Evolutionary conservation across 1,139 yeast genomes (phyloP), one percentile per base, ranked within the genome.

Genomic region (Wickerhamomyces sp.): DNA sequence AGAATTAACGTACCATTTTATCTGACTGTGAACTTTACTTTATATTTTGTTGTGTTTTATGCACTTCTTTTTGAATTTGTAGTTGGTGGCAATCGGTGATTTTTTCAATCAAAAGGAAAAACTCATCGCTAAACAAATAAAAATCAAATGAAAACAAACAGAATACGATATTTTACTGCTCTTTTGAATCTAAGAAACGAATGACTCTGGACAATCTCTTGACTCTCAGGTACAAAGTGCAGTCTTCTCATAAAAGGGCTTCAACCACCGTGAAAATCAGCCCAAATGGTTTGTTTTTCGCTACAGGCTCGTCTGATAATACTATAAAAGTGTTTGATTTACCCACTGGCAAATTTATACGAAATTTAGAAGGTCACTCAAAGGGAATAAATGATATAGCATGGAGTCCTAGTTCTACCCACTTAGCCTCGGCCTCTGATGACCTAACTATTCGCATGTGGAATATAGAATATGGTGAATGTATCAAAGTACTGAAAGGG

Each of bases 401-500:
- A 25, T 92, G 89, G 77, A 77, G 92, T 0, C 90, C 92, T 3
- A 82, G 85, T 57, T 72, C 84, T n/a, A 66, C 69, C 42, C 75
- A 82, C 36, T 47, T 92, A 6, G 97, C 95, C 2, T 78, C 95
- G 0, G 92, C 84, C 2, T 83, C 95, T 0, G 97, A 92, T 57
- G 98, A 92, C 60, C 69, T 80, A 46, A 81, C 95, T 0, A 72
- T 90, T 7, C 70, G 92, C 31, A 64, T 92, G 4, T 88, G 95
- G 88, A 74, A 81, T 38, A 59, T 81, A 3, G 55, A 59, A 29
- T 67, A 65, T 42, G 74, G 72, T 4, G 72, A 72, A 46, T 69
- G 81, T 42, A 58, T 85, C 33, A 76, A 81, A 42, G 68, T 80
- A 3, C 61, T 90, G 29, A 70, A 74, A 38, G 92, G 95, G 14